These are phyloP conservation scores for Thielaviopsis euricoi DNA, from an alignment of 2,329 filamentous ascomycete genomes.

Conservation along the genomic window DNA sequence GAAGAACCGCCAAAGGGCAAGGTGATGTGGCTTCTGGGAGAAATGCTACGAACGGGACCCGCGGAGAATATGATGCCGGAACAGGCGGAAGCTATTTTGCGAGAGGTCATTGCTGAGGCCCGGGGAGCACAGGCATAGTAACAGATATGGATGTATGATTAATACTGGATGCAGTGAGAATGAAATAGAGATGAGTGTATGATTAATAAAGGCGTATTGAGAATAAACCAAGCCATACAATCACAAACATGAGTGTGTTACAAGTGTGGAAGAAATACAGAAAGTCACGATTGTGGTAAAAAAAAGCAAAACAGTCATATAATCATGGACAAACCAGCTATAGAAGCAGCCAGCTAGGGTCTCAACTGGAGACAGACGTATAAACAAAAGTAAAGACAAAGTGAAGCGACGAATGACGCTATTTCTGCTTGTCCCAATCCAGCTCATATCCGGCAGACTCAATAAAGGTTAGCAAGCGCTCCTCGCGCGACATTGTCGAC, in stretches of 20 bases:
- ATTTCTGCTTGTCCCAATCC: conserved; percentile 40
- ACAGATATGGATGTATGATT: background rate
- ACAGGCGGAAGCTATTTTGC: conserved; percentile 32
- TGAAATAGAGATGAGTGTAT: too few species aligned
- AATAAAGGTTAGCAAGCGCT: conserved; percentile 13
- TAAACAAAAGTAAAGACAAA: background rate
- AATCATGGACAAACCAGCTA: background rate
- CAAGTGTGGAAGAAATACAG: too few species aligned
- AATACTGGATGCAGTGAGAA: background rate
- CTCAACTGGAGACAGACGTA: too few species aligned
- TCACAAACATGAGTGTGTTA: too few species aligned
- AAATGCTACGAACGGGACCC: conserved; percentile 37
- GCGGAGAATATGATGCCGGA: conserved; percentile 38
- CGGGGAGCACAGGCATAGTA: background rate
- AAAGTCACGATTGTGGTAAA: too few species aligned
- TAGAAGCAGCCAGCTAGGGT: background rate
- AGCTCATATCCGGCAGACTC: conserved; percentile 41
- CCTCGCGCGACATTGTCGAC: conserved; percentile 12
- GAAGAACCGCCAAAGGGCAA: conserved; percentile 37
- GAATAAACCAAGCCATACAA: too few species aligned
- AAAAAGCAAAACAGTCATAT: background rate
- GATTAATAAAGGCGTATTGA: background rate
- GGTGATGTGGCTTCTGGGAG: conserved; percentile 43
- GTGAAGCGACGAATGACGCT: conserved; percentile 8
- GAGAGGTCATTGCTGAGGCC: conserved; percentile 8